Evolutionary conservation across 176 grass and related monocot species (phyloP).

Genomic region (Bothriochloa decipiens): DNA sequence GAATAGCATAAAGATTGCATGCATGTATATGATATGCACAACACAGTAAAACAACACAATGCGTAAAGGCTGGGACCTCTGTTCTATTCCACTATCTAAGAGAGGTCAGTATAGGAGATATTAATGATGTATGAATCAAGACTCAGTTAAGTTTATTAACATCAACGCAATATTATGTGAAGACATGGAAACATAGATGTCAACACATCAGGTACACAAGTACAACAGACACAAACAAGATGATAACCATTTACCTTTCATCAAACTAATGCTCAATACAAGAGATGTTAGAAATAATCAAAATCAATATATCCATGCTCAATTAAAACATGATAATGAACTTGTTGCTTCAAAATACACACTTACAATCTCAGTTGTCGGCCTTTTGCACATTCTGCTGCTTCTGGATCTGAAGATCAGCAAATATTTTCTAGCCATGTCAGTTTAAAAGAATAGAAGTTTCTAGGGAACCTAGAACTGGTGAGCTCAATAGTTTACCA

Average conservation of each 20-base stretch:
- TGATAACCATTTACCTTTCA: constrained; percentile 1
- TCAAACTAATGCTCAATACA: not conserved
- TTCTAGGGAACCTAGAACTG: not conserved
- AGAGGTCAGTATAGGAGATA: not conserved
- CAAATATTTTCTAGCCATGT: constrained; percentile 5
- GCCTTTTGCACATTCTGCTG: constrained; percentile 77
- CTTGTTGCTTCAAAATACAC: not conserved
- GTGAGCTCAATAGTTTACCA: constrained; percentile 47
- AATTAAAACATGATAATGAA: not conserved
- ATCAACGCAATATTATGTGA: not conserved
- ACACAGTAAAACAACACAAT: not conserved
- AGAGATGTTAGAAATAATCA: not conserved
- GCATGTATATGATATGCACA: not conserved
- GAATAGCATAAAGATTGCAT: constrained; percentile 22
- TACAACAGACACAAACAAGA: not conserved
- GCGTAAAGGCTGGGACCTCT: not conserved
- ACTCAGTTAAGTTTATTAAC: not conserved
- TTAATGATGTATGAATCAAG: not conserved
- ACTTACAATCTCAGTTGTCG: constrained; percentile 95
- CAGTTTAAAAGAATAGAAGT: constrained; percentile 15
- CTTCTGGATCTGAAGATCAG: constrained; percentile 75
- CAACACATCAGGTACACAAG: not conserved
- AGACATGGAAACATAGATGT: not conserved
- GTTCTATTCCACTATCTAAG: constrained; percentile 1
- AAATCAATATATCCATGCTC: not conserved